These are phyloP conservation scores for Cotoneaster glaucophyllus DNA, from an alignment of 306 rosid genomes.

Conservation along the genomic window DNA sequence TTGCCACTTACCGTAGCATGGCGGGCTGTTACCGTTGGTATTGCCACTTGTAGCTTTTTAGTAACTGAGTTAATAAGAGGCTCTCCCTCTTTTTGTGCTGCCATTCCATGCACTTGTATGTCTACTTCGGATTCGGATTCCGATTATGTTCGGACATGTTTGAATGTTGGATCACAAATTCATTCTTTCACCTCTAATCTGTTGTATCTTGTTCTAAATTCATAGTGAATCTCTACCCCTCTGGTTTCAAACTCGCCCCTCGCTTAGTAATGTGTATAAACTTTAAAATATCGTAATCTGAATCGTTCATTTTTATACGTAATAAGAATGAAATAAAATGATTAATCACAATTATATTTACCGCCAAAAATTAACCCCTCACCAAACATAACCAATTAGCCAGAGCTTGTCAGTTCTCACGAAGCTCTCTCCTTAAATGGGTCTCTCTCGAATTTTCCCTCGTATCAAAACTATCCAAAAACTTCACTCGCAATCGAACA, in stretches of 20 bases:
- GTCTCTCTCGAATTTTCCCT: constrained; percentile 12
- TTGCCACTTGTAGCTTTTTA: constrained; percentile 35
- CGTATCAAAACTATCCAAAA: constrained; percentile 17
- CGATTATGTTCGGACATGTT: constrained; percentile 12
- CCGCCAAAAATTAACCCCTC: not conserved
- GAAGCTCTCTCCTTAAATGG: constrained; percentile 25
- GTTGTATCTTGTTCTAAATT: not conserved
- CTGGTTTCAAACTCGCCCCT: no score
- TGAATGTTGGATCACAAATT: constrained; percentile 27
- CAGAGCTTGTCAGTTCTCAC: not conserved
- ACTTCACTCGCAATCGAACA: not conserved
- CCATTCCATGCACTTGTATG: constrained; percentile 42
- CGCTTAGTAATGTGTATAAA: no score
- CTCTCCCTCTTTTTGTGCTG: constrained; percentile 28
- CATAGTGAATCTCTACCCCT: not conserved
- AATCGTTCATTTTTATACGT: no score
- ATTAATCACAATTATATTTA: no score
- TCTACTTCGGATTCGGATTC: constrained; percentile 9
- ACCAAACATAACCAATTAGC: not conserved
- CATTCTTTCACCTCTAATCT: constrained; percentile 35
- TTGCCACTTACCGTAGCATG: constrained; percentile 21
- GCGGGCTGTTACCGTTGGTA: constrained; percentile 29
- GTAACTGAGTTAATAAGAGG: constrained; percentile 34
- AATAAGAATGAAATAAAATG: not conserved
- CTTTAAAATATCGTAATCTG: no score